Evolutionary conservation across 768 basidiomycete species (phyloP), one percentile per base, ranked within the genome.

Genomic region (Suillus placidus): DNA sequence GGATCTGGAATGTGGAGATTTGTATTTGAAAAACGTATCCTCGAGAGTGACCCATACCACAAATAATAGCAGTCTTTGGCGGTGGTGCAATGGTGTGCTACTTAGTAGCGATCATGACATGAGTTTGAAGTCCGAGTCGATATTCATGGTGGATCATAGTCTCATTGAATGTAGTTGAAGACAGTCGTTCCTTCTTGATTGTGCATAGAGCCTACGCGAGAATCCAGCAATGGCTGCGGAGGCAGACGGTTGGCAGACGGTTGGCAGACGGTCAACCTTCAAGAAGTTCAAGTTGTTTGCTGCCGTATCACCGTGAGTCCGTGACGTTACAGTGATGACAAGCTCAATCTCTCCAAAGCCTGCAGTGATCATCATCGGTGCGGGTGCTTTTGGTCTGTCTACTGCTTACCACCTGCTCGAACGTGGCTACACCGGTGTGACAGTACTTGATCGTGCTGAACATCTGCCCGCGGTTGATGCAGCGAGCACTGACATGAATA

Each of bases 381-480:
- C 92, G 47, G 94, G 94, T 6, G 88, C 88, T 68, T 96, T 96
- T 74, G 95, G 95, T 7, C 80, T 93, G 60, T 95, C 94, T 20
- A 92, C 95, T 0, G 95, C 94, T 2, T 84, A 88, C 69, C 88
- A 93, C 73, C 87, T 97, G 61, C 80, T 96, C 58, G 74, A 79
- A 63, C 80, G 88, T 66, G 90, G 91, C 20, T 95, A 88, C 77
- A 81, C 76, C 18, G 72, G 88, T 64, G 84, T 97, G 67, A 92
- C 87, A 0, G 78, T 97, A 8, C 80, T 97, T 60, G 95, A 97
- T 73, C 84, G 89, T 68, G 86, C 92, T 8, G 71, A 73, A 1
- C 78, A 78, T 3, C 72, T 96, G 4, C 95, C 95, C 4, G 93
- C 95, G 1, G 84, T 86, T 3, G 95, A 97, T 72, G 93, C 90